A percentile compares a stretch with the other conserved stretches of the same genome.
These are phyloP conservation scores for Peribolospora kevripleyi DNA, from an alignment of 768 basidiomycete genomes.

Conservation along the genomic window DNA sequence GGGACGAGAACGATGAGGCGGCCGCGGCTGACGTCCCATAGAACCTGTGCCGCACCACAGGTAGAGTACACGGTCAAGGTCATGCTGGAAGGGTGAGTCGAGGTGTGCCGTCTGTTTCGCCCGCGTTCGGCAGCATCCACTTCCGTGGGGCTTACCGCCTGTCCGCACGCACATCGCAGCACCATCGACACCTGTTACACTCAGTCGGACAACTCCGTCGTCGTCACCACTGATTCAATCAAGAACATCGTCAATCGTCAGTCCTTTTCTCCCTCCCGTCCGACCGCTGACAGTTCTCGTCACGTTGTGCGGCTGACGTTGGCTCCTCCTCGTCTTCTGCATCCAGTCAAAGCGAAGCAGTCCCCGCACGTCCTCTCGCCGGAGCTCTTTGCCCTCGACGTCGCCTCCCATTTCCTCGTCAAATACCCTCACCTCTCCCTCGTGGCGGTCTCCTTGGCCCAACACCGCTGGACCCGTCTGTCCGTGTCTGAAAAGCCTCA, in stretches of 20 bases:
- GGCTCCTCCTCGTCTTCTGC: constrained; percentile 4
- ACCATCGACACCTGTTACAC: constrained; percentile 30
- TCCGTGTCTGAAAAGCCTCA: constrained; percentile 28
- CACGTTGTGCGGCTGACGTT: background rate
- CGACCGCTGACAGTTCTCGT: constrained; percentile 25
- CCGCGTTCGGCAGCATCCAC: background rate
- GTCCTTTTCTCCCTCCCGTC: constrained; percentile 23
- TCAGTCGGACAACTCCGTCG: constrained; percentile 58
- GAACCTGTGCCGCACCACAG: no score
- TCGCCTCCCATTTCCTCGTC: constrained; percentile 56
- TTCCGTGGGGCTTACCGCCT: background rate
- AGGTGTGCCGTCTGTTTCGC: background rate
- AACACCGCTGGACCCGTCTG: constrained; percentile 50
- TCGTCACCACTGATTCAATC: constrained; percentile 76
- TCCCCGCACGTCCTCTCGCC: constrained; percentile 66
- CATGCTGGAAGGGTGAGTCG: constrained; percentile 51
- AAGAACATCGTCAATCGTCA: constrained; percentile 21
- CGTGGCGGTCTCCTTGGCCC: background rate
- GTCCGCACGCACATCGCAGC: constrained; percentile 20
- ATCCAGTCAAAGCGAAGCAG: constrained; percentile 35
- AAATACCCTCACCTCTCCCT: constrained; percentile 27
- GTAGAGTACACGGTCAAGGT: constrained; percentile 54
- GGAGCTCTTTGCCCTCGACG: constrained; percentile 65
- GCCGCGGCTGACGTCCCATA: no score
- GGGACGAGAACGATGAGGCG: no score